These are phyloP conservation scores for Kondoa subrosea DNA, from an alignment of 768 basidiomycete species.

Conservation along the genomic window DNA sequence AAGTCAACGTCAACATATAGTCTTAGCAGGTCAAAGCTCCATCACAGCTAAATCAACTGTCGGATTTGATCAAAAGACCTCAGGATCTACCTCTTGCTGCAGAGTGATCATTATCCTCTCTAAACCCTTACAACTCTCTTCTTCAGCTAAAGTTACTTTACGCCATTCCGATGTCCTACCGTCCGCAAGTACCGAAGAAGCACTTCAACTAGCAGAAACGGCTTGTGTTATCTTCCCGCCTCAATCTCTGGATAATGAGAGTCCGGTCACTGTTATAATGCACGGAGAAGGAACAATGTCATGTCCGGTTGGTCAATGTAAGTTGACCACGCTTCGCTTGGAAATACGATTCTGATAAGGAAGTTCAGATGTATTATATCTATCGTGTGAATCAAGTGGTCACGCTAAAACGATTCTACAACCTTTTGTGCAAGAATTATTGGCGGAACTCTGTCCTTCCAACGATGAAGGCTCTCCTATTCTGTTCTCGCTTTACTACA, in stretches of 20 bases:
- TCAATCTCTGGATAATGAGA: constrained; percentile 35
- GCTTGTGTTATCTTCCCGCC: constrained; percentile 61
- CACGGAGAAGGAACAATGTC: constrained; percentile 60
- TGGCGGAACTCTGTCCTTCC: neutral
- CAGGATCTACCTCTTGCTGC: constrained; percentile 35
- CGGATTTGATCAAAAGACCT: neutral
- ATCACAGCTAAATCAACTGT: neutral
- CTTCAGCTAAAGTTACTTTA: constrained; percentile 2
- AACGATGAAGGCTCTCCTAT: neutral
- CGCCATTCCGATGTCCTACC: constrained; percentile 12
- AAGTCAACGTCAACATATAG: constrained; percentile 18
- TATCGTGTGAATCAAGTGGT: neutral
- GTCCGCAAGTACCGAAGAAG: constrained; percentile 27
- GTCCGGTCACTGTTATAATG: constrained; percentile 47
- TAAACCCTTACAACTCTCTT: constrained; percentile 32
- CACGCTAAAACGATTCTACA: constrained; percentile 20
- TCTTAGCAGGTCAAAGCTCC: constrained; percentile 14
- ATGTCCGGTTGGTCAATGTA: constrained; percentile 56
- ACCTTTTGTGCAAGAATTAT: neutral
- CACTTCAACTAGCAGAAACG: constrained; percentile 41
- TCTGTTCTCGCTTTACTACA: neutral
- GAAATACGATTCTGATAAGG: constrained; percentile 35
- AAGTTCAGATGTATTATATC: constrained; percentile 31
- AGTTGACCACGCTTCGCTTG: constrained; percentile 27
- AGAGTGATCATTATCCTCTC: constrained; percentile 40